Base-by-base conservation (phyloP, 495 filamentous ascomycete genomes). In the Neurospora tetrasperma region DNA sequence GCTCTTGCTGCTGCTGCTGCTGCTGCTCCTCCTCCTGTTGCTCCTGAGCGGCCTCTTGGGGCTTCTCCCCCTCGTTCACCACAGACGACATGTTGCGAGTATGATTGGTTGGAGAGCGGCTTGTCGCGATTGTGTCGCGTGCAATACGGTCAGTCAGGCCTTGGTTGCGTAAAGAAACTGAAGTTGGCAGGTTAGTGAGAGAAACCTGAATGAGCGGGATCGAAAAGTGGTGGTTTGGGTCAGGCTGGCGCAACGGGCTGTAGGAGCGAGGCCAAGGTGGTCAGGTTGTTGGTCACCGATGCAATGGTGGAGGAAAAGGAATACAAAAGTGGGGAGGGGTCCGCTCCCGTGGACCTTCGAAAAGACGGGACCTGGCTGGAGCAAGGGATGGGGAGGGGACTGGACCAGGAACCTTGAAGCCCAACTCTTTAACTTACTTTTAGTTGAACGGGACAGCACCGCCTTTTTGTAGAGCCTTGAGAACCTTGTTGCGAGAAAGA, bases 21-120 rank as follows among this genome's bases (percentile, higher is more conserved):
- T 39, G 39, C 39, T 71, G 42, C 41, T 71, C 31, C 31, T 20
- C 42, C 31, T 62, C 54, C 23, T 62, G 54, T 71, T 54, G 42
- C 31, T 62, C 54, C 54, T 35, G 54, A 62, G 54, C 23, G 12
- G 54, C 79, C 16, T 79, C 78, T 54, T 74, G 76, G 23, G 75
- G 74, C 73, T 76, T 79, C 66, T 78, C 78, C 71, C 76, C 78
- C 48, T 75, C 75, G 70, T 77, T 75, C 8, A 72, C 74, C 9
- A 66, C 54, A 27, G 77, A 79, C 42, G 74, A 75, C 78, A 80
- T 79, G 1, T 62, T 76, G 72, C 20, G 10, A 40, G 11, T 71
- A 27, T 62, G 54, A 12, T 16, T 62, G 27, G 3, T 35, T 16
- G 54, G 27, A 6, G 11, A 62, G 23, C 27, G 35, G 23, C 23